Evolutionary conservation across 2,329 filamentous ascomycete genomes (phyloP).

Genomic region (Arthrobotrys pseudoclavata): DNA sequence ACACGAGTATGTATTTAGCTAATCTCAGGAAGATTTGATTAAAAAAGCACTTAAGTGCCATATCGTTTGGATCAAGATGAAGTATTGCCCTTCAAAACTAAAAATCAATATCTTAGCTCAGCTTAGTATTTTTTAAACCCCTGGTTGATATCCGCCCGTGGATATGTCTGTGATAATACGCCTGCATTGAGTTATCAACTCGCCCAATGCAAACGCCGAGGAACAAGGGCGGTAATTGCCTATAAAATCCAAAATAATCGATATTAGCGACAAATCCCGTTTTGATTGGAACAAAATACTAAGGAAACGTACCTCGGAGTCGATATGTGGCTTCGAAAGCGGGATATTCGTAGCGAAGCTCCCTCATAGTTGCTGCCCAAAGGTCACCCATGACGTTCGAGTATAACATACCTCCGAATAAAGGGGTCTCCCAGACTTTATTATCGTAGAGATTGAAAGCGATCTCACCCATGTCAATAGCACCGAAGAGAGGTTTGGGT

Average conservation of each 20-base stretch:
- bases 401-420: neutral
- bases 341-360: neutral
- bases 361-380: neutral
- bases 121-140: neutral
- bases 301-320: neutral
- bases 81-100: too few species aligned
- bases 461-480: neutral
- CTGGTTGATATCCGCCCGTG: neutral
- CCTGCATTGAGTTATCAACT: slow-evolving; percentile 11
- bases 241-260: neutral
- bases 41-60: too few species aligned
- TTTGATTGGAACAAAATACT: neutral
- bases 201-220: slow-evolving; percentile 20
- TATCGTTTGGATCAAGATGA: too few species aligned
- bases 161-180: slow-evolving; percentile 11
- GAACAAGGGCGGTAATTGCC: slow-evolving; percentile 21
- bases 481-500: neutral
- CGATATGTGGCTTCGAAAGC: neutral
- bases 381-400: neutral
- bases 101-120: too few species aligned
- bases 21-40: too few species aligned
- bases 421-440: neutral
- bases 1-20: too few species aligned
- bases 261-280: neutral
- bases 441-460: neutral